Base-by-base conservation (phyloP, 2,329 filamentous ascomycete genomes). In the Akanthomyces lecanii region DNA sequence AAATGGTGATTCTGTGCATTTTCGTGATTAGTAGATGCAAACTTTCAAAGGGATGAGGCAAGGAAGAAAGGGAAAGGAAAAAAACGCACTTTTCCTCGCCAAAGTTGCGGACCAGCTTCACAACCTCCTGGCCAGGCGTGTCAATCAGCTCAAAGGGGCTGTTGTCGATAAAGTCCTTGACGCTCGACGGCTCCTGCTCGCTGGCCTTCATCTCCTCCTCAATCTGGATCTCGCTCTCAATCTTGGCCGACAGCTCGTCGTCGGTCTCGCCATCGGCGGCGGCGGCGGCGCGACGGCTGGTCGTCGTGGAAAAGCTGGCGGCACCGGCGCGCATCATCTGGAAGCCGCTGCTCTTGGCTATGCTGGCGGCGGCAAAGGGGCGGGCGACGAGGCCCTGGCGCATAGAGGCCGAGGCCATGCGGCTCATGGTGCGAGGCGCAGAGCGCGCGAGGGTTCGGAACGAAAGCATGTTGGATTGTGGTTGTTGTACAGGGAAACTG, bases 111-210 rank as follows among this genome's bases (percentile, higher is more conserved):
- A 87, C 89, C 68, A 99, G 83, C 71, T 89, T 83, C 69, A 99
- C 90, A 69, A 97, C 92, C 79, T 98, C 91, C 76, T 92, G 85
- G 66, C 95, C 95, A 33, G 89, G 82, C 38, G 83, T 86, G 77
- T 99, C 95, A 71, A 91, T 82, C 65, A 95, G 83, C 82, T 94
- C 83, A 77, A 92, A 99, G 47, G 89, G 85, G 72, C 89, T 88
- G 79, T 91, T 94, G 73, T 94, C 87, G 54, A 97, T 79, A 78
- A 96, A 97, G 75, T 95, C 91, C 79, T 92, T 89, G 76, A 97
- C 85, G 75, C 88, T 90, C 66, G 87, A 83, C 47, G 92, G 89
- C 68, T 90, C 78, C 67, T 90, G 85, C 71, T 91, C 86, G 65
- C 85, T 82, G 68, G 88, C 83, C 77, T 89, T 88, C 77, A 92